A percentile compares a stretch with the other conserved stretches of the same genome.
phyloP scores from a whole-genome alignment of 1,284 basidiomycete genomes.

The Meira nashicola region DNA sequence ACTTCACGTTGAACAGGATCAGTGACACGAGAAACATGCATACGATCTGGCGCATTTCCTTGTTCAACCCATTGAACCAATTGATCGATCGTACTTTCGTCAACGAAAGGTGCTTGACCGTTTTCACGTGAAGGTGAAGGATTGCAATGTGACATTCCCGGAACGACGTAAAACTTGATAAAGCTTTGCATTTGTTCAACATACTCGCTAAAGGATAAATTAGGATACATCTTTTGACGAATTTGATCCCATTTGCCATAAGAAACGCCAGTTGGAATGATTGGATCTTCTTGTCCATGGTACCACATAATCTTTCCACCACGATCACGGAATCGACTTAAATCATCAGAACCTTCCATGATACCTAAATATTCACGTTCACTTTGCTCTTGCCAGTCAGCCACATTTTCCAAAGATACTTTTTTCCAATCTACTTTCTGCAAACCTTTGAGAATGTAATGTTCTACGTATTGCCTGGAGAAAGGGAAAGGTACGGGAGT shows the following conservation, averaged over 20 bases:
- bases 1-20: too few species aligned
- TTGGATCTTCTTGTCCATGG: conserved; percentile 50
- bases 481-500: not conserved
- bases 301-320: conserved; percentile 52
- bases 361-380: not conserved
- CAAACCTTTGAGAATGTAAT: not conserved
- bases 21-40: not conserved
- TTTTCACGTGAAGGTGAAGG: conserved; percentile 29
- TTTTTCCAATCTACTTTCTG: not conserved
- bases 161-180: conserved; percentile 56
- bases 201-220: conserved; percentile 27
- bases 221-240: conserved; percentile 19
- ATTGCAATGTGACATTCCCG: conserved; percentile 56
- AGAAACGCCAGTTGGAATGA: conserved; percentile 54
- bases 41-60: conserved; percentile 45
- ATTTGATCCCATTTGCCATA: conserved; percentile 54
- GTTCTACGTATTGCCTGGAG: not conserved
- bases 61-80: conserved; percentile 57
- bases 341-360: not conserved
- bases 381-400: not conserved
- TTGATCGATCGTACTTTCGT: conserved; percentile 52
- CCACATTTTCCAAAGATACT: not conserved
- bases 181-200: conserved; percentile 12
- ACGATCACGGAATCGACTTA: not conserved
- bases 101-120: conserved; percentile 11